These are phyloP conservation scores for Talinum fruticosum DNA, from an alignment of 148 eudicot species.

Conservation along the genomic window DNA sequence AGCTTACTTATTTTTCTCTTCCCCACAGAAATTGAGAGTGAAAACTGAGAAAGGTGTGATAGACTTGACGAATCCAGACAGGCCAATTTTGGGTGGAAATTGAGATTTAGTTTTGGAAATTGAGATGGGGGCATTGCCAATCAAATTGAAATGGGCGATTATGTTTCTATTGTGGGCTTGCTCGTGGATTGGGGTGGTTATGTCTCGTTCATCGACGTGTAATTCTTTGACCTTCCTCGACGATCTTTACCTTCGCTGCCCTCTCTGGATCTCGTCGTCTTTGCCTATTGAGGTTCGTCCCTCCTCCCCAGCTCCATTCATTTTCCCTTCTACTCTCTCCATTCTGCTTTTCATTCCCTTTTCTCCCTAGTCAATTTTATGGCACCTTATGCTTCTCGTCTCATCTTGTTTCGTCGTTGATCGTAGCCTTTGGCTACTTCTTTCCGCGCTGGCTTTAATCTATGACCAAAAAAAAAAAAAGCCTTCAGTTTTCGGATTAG, in stretches of 20 bases:
- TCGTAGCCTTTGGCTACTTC: too few species aligned
- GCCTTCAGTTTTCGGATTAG: background rate
- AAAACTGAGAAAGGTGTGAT: too few species aligned
- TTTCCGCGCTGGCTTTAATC: too few species aligned
- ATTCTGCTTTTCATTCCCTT: background rate
- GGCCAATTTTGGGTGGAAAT: background rate
- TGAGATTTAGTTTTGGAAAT: background rate
- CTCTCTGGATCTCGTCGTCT: conserved; percentile 23
- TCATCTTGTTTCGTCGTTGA: too few species aligned
- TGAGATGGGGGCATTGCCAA: background rate
- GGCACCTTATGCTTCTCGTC: too few species aligned
- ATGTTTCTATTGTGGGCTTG: background rate
- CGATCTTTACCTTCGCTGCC: conserved; percentile 27
- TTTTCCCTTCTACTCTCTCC: background rate
- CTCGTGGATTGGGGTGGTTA: background rate
- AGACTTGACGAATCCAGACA: background rate
- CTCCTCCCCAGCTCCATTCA: background rate
- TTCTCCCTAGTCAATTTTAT: background rate
- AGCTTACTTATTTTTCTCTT: too few species aligned
- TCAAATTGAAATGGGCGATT: background rate
- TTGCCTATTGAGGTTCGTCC: conserved; percentile 17
- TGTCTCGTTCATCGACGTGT: background rate
- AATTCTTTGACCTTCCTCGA: background rate
- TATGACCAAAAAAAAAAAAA: too few species aligned
- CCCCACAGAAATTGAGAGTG: background rate